Base-by-base conservation (phyloP, 2,329 filamentous ascomycete species). In the Scolecobasidium constrictum region DNA sequence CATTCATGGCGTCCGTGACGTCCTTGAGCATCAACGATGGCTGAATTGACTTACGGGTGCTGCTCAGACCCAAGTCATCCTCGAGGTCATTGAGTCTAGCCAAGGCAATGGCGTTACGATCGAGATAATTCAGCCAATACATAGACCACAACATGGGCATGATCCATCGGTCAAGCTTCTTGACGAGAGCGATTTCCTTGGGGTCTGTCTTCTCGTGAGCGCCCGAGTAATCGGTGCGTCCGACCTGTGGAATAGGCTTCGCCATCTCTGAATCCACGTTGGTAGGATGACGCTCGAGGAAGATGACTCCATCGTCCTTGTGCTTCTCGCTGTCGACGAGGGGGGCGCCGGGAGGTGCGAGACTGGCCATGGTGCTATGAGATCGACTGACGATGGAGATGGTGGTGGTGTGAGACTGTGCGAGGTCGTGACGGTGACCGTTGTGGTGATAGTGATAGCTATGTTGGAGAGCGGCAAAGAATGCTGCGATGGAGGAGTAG, bases 91-190 rank as follows among this genome's bases (percentile, higher is more conserved):
- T 75, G 42, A 83, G 63, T 5, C 73, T 69, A 0, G 79, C 80
- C 4, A 77, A 69, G 1, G 77, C 75, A 45, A 82, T 78, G 55
- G 81, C 78, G 56, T 78, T 78, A 12, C 75, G 66, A 49, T 79
- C 76, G 35, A 77, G 65, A 36, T 52, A 49, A 17, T 61, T 61
- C 13, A 62, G 46, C 16, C 48, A 49, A 1, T 56, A 52, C 55
- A 64, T 57, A 45, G 20, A 20, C 20, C 22, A 36, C 7, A 44
- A n/a, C 18, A 20, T 18, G n/a, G 42, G 42, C 43, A 46, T 46
- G 17, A 46, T 42, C 28, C 23, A 19, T 2, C 43, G 20, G 21
- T 46, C 43, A 7, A 46, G 13, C 21, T 46, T 46, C 7, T 33
- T 28, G 31, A 42, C 39, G 9, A 46, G 33, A 15, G 38, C 39